A percentile compares a stretch with the other conserved stretches of the same genome.
phyloP scores from a whole-genome alignment of 768 basidiomycete species.

The Termitomyces sp. region DNA sequence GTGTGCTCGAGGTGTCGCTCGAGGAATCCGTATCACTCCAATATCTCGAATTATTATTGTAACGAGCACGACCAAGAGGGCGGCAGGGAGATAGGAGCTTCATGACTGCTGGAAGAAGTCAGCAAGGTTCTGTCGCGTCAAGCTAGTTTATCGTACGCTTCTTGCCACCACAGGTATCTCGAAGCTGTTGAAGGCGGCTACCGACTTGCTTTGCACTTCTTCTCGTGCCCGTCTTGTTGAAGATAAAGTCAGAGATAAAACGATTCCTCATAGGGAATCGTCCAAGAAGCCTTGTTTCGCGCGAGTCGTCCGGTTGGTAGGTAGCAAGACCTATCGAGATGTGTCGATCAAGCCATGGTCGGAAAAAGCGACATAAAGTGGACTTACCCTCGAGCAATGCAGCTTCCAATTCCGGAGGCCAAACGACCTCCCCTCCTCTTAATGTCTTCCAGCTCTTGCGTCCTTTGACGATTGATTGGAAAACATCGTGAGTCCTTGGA shows the following conservation, averaged over 20 bases:
- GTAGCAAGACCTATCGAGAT: conserved; percentile 52
- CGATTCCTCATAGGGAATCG: conserved; percentile 77
- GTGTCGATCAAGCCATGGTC: background rate
- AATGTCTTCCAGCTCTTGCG: conserved; percentile 76
- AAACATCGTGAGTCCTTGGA: conserved; percentile 47
- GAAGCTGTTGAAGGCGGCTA: conserved; percentile 72
- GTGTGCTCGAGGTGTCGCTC: conserved; percentile 34
- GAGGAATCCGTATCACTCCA: conserved; percentile 30
- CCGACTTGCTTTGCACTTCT: conserved; percentile 78
- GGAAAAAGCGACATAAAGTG: background rate
- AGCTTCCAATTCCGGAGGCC: conserved; percentile 77
- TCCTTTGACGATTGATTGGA: conserved; percentile 59
- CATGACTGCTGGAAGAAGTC: conserved; percentile 31
- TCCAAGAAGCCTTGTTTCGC: conserved; percentile 68
- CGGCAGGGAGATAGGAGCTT: conserved; percentile 38
- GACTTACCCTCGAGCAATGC: conserved; percentile 64
- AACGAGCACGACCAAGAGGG: conserved; percentile 13
- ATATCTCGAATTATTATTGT: conserved; percentile 16
- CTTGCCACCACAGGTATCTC: conserved; percentile 70
- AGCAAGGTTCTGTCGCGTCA: conserved; percentile 1
- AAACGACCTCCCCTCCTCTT: conserved; percentile 69
- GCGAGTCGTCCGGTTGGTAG: conserved; percentile 67
- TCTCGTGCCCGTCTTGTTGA: conserved; percentile 58
- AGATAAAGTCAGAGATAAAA: conserved; percentile 78
- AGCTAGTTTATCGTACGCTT: conserved; percentile 47